Percentiles rank a stretch among this genome's conserved stretches.
Evolutionary conservation across 768 basidiomycete species (phyloP).

Genomic region (Leucocoprinus birnbaumii): DNA sequence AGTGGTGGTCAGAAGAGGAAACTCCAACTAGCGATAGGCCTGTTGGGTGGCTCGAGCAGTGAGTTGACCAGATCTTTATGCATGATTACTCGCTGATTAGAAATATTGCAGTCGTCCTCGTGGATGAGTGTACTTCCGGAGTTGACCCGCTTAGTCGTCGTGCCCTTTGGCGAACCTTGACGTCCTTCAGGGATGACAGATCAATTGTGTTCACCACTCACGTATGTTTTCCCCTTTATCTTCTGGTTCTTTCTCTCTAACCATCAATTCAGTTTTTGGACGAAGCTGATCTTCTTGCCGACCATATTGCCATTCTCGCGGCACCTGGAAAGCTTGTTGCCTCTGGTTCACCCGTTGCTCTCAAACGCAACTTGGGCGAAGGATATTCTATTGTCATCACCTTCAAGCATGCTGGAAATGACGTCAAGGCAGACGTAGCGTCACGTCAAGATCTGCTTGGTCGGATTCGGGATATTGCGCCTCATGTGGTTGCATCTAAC

Average conservation of each 20-base stretch:
- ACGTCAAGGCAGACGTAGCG: conserved; percentile 23
- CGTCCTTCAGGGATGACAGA: conserved; percentile 59
- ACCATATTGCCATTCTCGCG: conserved; percentile 71
- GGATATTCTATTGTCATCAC: conserved; percentile 66
- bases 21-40: conserved; percentile 77
- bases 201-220: conserved; percentile 80
- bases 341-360: conserved; percentile 67
- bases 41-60: conserved; percentile 75
- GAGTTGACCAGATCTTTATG: conserved; percentile 18
- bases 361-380: conserved; percentile 69
- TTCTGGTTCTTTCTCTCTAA: background rate
- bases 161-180: conserved; percentile 75
- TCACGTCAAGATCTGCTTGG: conserved; percentile 32
- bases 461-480: conserved; percentile 41
- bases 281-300: conserved; percentile 76
- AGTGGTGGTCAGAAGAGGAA: conserved; percentile 84
- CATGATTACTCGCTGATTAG: background rate
- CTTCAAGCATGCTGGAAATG: conserved; percentile 30
- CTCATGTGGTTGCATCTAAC: conserved; percentile 38
- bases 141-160: conserved; percentile 80
- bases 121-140: conserved; percentile 75
- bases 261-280: conserved; percentile 55
- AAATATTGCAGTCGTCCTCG: conserved; percentile 41
- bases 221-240: conserved; percentile 33
- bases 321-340: conserved; percentile 76